Evolutionary conservation across 768 basidiomycete genomes (phyloP), one percentile per base, ranked within the genome.

Genomic region (Tricholoma hemisulphureum): DNA sequence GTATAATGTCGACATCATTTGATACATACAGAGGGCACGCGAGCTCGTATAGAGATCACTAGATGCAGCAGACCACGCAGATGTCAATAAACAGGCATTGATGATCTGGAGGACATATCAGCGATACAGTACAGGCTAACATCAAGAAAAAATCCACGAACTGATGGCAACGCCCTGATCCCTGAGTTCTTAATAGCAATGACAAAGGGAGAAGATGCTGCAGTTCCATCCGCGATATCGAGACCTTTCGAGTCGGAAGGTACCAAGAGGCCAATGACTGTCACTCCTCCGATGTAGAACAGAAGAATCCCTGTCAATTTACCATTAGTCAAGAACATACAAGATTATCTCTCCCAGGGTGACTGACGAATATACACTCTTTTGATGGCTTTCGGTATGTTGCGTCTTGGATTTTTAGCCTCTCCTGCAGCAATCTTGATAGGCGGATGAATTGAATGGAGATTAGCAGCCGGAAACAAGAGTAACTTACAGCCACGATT

Each of bases 61-160:
- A 21, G 87, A 88, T 5, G 91, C 92, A 31, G 95, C 94, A 23
- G 94, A 96, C 88, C 91, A 95, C 5, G 95, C 94, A 2, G 93
- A 92, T 35, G 89, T 92, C 61, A 98, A 73, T 13, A 96, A 78
- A 69, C 83, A 86, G 3, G 88, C 90, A 66, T 92, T 93, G 68
- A 93, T 91, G 35, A 92, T 76, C 87, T 89, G 45, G 20, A 28
- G 2, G 13, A 46, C 28, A 13, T 20, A 43, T 45, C 3, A 48
- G 53, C 39, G 18, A 24, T 23, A 24, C 28, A 16, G 6, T 11
- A 11, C 11, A 24, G 13, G 29, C 20, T n/a, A 23, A 34, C 20
- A 29, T n/a, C 29, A 6, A 45, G 46, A 28, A 45, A 20, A 21
- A 24, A 24, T 45, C 26, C 53, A 60, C 83, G 71, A 67, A 94